Evolutionary conservation across 2,329 filamentous ascomycete species (phyloP).

Genomic region (Fusarium sp.): DNA sequence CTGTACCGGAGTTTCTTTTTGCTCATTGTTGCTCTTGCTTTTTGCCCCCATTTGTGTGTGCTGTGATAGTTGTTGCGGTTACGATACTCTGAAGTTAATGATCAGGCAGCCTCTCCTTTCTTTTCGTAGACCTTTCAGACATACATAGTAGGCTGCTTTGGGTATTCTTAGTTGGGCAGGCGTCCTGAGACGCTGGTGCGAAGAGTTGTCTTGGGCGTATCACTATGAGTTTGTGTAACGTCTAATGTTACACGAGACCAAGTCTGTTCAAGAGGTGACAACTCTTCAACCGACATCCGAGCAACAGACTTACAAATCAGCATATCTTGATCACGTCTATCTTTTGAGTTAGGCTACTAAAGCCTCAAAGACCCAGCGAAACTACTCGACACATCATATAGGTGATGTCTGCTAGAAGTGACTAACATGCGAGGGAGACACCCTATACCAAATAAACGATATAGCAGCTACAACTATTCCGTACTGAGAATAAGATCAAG

Average conservation of each 20-base stretch:
- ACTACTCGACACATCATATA: neutral
- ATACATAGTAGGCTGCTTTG: neutral
- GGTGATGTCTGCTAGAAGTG: too few relatives aligned
- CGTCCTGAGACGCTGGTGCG: neutral
- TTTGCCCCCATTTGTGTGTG: neutral
- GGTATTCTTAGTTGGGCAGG: neutral
- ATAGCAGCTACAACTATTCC: too few relatives aligned
- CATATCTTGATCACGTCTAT: too few relatives aligned
- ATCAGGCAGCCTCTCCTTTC: neutral
- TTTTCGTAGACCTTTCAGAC: neutral
- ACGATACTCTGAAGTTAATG: neutral
- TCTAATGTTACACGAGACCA: neutral
- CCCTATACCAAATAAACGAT: neutral
- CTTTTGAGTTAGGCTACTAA: accelerated
- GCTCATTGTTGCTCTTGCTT: neutral
- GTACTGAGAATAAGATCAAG: too few relatives aligned
- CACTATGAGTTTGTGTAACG: neutral
- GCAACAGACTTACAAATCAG: too few relatives aligned
- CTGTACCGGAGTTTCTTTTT: conserved; percentile 7
- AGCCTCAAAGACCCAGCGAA: neutral
- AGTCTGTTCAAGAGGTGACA: neutral
- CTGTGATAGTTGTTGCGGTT: neutral
- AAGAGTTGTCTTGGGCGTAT: neutral
- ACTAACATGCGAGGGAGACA: neutral
- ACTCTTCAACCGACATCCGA: accelerated